A percentile compares a stretch with the other conserved stretches of the same genome.
Evolutionary conservation across 2,329 filamentous ascomycete genomes (phyloP).

Genomic region (Tolypocladium sp.): DNA sequence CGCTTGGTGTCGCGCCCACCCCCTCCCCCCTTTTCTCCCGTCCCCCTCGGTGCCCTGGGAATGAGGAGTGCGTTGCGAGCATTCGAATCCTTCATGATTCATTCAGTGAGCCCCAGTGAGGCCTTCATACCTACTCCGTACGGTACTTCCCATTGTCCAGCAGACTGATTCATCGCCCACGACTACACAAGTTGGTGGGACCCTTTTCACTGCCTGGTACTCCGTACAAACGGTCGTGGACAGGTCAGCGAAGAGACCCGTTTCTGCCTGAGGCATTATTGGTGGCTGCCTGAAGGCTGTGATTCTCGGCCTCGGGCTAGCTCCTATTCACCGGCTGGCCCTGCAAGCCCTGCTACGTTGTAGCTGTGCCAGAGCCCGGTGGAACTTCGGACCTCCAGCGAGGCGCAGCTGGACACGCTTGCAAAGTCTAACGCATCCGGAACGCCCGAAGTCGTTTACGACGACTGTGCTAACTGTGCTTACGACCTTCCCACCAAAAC

Average conservation of each 20-base stretch:
- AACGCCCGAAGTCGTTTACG: neutral
- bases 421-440: constrained; percentile 1
- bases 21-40: neutral
- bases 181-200: too few relatives aligned
- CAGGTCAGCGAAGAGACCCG: neutral
- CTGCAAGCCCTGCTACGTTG: neutral
- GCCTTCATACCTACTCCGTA: neutral
- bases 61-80: neutral
- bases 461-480: neutral
- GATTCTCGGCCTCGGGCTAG: neutral
- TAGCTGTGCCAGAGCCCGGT: neutral
- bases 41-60: neutral
- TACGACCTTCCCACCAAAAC: neutral
- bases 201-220: neutral
- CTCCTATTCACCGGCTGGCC: neutral
- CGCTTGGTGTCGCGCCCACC: neutral
- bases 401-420: neutral
- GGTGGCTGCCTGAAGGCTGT: neutral
- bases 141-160: neutral
- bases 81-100: neutral
- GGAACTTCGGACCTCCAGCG: neutral
- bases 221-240: neutral
- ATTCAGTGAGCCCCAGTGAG: neutral
- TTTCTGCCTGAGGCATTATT: neutral
- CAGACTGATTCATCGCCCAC: neutral